Percentiles rank a stretch among this genome's conserved stretches.
phyloP scores from a whole-genome alignment of 2,329 filamentous ascomycete species.

The Colletotrichum orbiculare region DNA sequence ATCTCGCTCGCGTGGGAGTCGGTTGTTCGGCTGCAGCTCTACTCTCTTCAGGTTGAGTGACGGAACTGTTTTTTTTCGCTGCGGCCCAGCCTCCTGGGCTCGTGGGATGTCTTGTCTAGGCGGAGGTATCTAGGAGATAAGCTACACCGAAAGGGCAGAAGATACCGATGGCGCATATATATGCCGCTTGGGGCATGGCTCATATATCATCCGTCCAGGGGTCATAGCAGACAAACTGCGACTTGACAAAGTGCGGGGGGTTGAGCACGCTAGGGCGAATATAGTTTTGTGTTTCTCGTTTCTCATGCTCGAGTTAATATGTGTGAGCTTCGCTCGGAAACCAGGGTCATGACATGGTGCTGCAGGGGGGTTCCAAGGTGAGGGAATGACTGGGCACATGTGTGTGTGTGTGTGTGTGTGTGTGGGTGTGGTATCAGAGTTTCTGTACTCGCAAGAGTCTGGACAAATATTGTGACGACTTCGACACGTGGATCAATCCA shows the following conservation, averaged over 20 bases:
- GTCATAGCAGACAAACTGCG: slow-evolving; percentile 2
- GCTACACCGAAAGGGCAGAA: slow-evolving; percentile 11
- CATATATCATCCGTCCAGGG: background rate
- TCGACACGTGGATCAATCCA: background rate
- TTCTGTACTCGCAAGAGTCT: background rate
- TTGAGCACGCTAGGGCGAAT: background rate
- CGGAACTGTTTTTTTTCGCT: too few species aligned
- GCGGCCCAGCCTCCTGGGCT: too few species aligned
- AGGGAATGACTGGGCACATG: too few species aligned
- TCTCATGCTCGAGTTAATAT: slow-evolving; percentile 1
- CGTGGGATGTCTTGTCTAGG: background rate
- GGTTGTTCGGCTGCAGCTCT: too few species aligned
- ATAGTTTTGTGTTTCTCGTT: slow-evolving; percentile 4
- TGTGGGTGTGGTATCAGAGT: slow-evolving; percentile 4
- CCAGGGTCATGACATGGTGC: slow-evolving; percentile 3
- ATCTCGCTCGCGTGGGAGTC: too few species aligned
- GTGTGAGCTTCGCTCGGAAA: slow-evolving; percentile 4
- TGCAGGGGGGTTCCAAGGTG: background rate
- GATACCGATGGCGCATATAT: slow-evolving; percentile 28
- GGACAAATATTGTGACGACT: too few species aligned
- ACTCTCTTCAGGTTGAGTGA: background rate
- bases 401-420: background rate
- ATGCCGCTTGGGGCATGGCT: slow-evolving; percentile 29
- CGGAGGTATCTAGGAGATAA: background rate
- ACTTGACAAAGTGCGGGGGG: slow-evolving; percentile 14